These are phyloP conservation scores for Cladosporium sphaerospermum DNA, from an alignment of 2,329 filamentous ascomycete species.

Conservation along the genomic window DNA sequence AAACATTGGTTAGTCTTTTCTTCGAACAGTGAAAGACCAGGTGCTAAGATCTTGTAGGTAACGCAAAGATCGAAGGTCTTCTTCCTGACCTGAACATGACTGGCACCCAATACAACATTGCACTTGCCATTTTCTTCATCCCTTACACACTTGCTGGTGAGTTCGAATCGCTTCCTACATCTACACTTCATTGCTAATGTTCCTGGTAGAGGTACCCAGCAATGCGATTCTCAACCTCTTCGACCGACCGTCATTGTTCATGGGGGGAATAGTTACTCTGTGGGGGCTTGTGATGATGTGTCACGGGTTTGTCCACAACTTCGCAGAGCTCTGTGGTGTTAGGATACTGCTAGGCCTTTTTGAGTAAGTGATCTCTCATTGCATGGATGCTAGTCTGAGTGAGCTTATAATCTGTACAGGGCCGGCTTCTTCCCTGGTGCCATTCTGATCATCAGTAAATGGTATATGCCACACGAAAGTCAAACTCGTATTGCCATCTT, in stretches of 20 bases:
- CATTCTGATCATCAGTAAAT: constrained; percentile 22
- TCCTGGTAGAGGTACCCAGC: constrained; percentile 38
- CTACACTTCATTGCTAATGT: not conserved
- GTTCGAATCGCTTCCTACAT: not conserved
- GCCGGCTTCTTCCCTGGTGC: constrained; percentile 53
- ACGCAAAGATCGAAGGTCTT: constrained; percentile 29
- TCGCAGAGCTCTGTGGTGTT: constrained; percentile 23
- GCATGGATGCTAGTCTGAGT: constrained; percentile 39
- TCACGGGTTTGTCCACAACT: constrained; percentile 46
- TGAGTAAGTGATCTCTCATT: constrained; percentile 16
- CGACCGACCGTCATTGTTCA: constrained; percentile 37
- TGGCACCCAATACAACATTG: constrained; percentile 12
- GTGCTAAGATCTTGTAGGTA: constrained; percentile 22
- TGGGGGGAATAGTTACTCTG: constrained; percentile 29
- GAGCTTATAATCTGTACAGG: constrained; percentile 32
- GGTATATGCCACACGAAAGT: constrained; percentile 30
- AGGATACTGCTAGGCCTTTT: constrained; percentile 36
- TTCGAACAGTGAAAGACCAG: constrained; percentile 11
- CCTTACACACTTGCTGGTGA: constrained; percentile 6
- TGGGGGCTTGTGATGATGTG: constrained; percentile 29
- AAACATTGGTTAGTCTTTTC: constrained; percentile 16
- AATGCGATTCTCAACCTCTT: constrained; percentile 41
- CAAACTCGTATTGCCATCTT: constrained; percentile 26
- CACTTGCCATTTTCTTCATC: constrained; percentile 27
- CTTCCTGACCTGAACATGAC: constrained; percentile 13